phyloP scores from a whole-genome alignment of 1,284 basidiomycete species.

The Somion occarium region DNA sequence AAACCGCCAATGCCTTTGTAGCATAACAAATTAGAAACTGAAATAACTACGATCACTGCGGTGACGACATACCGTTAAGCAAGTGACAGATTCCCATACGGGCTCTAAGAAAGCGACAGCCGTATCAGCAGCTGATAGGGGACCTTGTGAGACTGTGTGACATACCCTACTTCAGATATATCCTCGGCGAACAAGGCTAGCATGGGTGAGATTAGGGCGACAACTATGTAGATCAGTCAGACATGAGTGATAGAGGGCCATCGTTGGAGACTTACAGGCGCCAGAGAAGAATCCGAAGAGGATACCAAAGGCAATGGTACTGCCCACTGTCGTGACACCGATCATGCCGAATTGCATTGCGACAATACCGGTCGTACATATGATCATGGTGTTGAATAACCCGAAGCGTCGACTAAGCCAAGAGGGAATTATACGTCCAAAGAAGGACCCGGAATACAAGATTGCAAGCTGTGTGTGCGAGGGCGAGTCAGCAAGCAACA shows the following conservation, averaged over 20 bases:
- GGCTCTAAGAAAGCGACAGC: not conserved
- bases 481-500: not conserved
- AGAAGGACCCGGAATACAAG: conserved; percentile 14
- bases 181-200: not conserved
- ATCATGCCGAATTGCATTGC: conserved; percentile 20
- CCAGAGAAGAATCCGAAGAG: conserved; percentile 24
- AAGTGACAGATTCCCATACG: not conserved
- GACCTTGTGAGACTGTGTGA: not conserved
- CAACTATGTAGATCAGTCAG: not conserved
- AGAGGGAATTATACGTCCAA: conserved; percentile 18
- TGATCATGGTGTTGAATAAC: conserved; percentile 17
- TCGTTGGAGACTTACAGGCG: conserved; percentile 12
- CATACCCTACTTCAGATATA: not conserved
- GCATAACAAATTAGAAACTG: too few species aligned
- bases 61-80: not conserved
- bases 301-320: conserved; percentile 17
- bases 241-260: not conserved
- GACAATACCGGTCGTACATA: conserved; percentile 7
- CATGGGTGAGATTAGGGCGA: not conserved
- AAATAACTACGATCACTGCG: too few species aligned
- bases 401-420: conserved; percentile 18
- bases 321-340: conserved; percentile 12
- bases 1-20: too few species aligned
- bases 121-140: not conserved
- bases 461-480: conserved; percentile 17